Conservation (phyloP, 2,329 filamentous ascomycete genomes). For the Nemania diffusa region DNA sequence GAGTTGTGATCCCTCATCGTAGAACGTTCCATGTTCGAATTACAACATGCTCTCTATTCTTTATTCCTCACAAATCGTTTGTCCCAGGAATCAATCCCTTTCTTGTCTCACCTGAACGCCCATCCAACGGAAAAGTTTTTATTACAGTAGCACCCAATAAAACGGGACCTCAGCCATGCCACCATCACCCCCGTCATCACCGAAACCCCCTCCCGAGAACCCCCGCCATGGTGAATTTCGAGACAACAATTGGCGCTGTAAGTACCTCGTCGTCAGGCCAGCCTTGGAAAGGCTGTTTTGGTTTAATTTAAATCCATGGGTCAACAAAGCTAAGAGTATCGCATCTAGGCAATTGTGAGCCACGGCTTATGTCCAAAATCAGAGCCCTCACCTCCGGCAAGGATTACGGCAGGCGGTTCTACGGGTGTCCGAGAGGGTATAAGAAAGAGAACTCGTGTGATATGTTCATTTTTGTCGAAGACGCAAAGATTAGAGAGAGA, state of each 20-base stretch:
- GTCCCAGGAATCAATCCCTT: neutral
- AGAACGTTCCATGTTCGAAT: neutral
- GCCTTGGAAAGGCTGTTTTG: neutral
- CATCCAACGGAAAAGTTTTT: neutral
- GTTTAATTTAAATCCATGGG: neutral
- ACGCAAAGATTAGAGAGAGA: conserved; percentile 60
- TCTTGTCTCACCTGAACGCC: neutral
- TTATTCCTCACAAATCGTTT: neutral
- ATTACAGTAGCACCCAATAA: neutral
- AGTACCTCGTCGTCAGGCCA: conserved; percentile 22
- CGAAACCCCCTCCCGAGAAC: conserved; percentile 2
- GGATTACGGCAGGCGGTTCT: conserved; percentile 65
- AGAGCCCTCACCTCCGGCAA: conserved; percentile 61
- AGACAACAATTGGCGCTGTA: conserved; percentile 55
- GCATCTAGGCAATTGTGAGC: conserved; percentile 60
- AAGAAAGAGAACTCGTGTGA: conserved; percentile 57
- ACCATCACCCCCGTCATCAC: conserved; percentile 23
- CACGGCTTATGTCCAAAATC: conserved; percentile 59
- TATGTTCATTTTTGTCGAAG: conserved; percentile 68
- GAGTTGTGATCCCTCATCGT: neutral
- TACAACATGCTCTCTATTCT: neutral
- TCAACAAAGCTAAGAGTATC: neutral
- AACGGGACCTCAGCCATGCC: conserved; percentile 10
- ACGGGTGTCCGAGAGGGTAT: conserved; percentile 61
- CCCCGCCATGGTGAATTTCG: conserved; percentile 45